Conservation (phyloP, 2,329 filamentous ascomycete genomes). For the Ceratocystis cubensis region DNA sequence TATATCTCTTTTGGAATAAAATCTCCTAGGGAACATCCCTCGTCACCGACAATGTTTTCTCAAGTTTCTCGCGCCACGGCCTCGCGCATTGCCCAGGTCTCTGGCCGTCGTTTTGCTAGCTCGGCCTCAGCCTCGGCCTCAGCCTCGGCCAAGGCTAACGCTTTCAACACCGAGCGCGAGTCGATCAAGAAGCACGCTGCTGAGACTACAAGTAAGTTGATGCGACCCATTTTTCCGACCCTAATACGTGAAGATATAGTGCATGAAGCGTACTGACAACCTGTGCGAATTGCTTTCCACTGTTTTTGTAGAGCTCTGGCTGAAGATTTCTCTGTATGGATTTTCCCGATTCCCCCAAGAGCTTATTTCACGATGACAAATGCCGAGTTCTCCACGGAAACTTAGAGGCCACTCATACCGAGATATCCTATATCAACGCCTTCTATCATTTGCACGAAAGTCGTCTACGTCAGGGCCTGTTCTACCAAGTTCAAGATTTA, state of each 20-base stretch:
- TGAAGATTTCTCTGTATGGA: slow-evolving; percentile 76
- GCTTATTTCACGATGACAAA: too few relatives aligned
- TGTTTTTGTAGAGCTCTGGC: slow-evolving; percentile 63
- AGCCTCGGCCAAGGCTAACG: slow-evolving; percentile 40
- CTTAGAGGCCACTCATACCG: too few relatives aligned
- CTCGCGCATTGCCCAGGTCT: slow-evolving; percentile 42
- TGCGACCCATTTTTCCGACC: neutral
- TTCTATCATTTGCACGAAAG: too few relatives aligned
- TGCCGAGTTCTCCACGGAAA: too few relatives aligned
- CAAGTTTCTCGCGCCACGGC: slow-evolving; percentile 51
- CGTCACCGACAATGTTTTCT: slow-evolving; percentile 43
- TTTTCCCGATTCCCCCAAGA: neutral
- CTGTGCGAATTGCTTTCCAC: slow-evolving; percentile 6
- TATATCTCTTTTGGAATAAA: neutral
- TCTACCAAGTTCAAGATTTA: too few relatives aligned
- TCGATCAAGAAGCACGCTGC: slow-evolving; percentile 85
- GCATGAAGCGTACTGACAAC: slow-evolving; percentile 15
- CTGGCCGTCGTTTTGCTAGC: slow-evolving; percentile 62
- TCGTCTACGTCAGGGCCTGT: too few relatives aligned
- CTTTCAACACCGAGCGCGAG: slow-evolving; percentile 83
- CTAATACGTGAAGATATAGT: neutral
- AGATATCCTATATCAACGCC: too few relatives aligned
- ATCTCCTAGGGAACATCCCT: too few relatives aligned
- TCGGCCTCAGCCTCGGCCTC: slow-evolving; percentile 36
- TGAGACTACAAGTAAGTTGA: slow-evolving; percentile 62